Conservation (phyloP, 2,329 filamentous ascomycete genomes). For the Paecilomyces variotii region DNA sequence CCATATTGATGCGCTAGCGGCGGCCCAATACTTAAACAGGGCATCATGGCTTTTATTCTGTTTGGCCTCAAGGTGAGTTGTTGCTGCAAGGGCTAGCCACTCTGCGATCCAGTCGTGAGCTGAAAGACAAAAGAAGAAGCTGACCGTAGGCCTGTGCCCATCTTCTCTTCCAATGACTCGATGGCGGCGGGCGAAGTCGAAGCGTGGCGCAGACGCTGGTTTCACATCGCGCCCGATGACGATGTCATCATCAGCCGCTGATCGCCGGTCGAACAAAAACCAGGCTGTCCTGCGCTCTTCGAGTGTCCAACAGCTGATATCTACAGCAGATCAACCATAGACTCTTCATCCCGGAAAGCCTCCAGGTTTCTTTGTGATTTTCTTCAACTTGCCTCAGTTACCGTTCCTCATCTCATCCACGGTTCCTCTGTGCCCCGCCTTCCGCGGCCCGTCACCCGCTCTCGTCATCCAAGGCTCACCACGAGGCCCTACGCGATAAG, state of each 20-base stretch:
- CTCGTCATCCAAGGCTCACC: conserved; percentile 28
- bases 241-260: background rate
- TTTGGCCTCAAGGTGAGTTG: background rate
- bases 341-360: background rate
- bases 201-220: background rate
- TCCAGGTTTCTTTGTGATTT: background rate
- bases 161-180: no score
- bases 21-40: background rate
- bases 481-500: background rate
- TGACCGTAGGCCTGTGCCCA: background rate
- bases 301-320: background rate
- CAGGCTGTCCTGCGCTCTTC: background rate
- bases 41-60: background rate
- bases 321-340: background rate
- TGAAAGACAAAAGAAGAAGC: background rate
- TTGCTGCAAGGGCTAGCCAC: background rate
- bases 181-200: background rate
- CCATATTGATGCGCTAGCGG: background rate
- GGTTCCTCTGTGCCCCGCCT: background rate
- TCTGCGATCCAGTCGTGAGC: background rate
- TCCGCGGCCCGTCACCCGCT: conserved; percentile 25
- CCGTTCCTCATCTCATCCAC: background rate
- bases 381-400: background rate
- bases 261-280: background rate
- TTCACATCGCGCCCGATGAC: background rate